phyloP scores from a whole-genome alignment of 768 basidiomycete genomes.

The Kwoniella heveanensis region DNA sequence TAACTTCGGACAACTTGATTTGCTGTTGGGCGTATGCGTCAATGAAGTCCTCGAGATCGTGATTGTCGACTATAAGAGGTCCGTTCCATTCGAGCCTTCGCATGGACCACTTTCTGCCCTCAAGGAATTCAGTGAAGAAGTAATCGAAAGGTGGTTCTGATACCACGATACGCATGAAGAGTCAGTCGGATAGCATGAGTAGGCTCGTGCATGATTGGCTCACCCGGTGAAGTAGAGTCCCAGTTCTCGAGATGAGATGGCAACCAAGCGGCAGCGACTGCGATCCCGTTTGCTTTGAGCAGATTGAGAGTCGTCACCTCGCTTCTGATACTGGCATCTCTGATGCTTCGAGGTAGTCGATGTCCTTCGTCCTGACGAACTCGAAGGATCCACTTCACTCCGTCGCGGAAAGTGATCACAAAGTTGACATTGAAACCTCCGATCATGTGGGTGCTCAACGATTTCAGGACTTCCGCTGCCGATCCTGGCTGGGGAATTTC shows the following conservation, averaged over 20 bases:
- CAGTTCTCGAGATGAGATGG: not conserved
- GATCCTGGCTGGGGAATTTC: not conserved
- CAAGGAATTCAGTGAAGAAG: constrained; percentile 14
- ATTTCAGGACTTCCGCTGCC: not conserved
- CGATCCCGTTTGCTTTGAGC: constrained; percentile 2
- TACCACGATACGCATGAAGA: not conserved
- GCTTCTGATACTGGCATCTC: constrained; percentile 1
- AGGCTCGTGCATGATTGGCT: not conserved
- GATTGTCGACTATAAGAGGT: not conserved
- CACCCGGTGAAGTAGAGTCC: not conserved
- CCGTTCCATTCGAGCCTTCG: not conserved
- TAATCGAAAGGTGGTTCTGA: constrained; percentile 12
- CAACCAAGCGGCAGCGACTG: constrained; percentile 11
- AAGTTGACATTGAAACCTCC: constrained; percentile 21
- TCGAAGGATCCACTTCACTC: constrained; percentile 24
- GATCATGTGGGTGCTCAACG: not conserved
- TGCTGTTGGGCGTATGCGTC: constrained; percentile 5
- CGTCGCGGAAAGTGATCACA: constrained; percentile 21
- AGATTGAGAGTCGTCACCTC: constrained; percentile 23
- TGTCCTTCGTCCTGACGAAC: constrained; percentile 4
- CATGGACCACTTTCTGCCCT: not conserved
- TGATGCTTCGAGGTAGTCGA: constrained; percentile 3
- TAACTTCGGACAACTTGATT: constrained; percentile 4
- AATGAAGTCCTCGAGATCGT: constrained; percentile 5
- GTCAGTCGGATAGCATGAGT: not conserved